These are phyloP conservation scores for Arachnopeziza araneosa DNA, from an alignment of 2,329 filamentous ascomycete genomes.

Conservation along the genomic window DNA sequence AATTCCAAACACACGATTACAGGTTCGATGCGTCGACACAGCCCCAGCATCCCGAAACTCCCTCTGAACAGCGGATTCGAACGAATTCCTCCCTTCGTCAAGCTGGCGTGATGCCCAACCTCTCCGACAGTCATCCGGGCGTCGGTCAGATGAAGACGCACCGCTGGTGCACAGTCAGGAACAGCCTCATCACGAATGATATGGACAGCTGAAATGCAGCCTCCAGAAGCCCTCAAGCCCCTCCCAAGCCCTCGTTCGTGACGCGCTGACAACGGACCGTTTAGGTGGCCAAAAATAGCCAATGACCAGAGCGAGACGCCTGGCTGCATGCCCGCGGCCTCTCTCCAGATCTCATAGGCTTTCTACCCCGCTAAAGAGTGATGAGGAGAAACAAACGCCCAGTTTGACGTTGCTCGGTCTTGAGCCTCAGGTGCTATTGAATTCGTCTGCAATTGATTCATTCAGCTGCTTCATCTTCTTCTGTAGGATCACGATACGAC, in stretches of 20 bases:
- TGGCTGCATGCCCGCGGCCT: background rate
- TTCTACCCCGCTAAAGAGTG: background rate
- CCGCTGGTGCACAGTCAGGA: background rate
- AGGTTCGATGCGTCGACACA: background rate
- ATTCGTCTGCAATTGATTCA: background rate
- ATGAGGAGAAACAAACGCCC: background rate
- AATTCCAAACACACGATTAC: background rate
- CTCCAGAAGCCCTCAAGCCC: too few relatives aligned
- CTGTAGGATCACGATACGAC: too few relatives aligned
- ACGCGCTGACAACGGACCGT: background rate
- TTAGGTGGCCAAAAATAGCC: background rate
- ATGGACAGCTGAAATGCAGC: background rate
- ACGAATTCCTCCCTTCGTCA: too few relatives aligned
- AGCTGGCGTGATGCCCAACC: background rate
- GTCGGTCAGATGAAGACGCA: background rate
- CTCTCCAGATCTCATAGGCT: background rate
- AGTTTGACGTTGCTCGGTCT: background rate
- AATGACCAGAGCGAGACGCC: background rate
- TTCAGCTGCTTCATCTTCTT: background rate
- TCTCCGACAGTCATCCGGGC: background rate
- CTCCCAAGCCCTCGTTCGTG: background rate
- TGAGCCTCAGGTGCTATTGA: background rate
- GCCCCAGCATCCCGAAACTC: background rate
- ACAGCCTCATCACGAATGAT: background rate
- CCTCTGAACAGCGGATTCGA: too few relatives aligned